Evolutionary conservation across 1,139 yeast species (phyloP).

Genomic region (Ogataea hybrid): DNA sequence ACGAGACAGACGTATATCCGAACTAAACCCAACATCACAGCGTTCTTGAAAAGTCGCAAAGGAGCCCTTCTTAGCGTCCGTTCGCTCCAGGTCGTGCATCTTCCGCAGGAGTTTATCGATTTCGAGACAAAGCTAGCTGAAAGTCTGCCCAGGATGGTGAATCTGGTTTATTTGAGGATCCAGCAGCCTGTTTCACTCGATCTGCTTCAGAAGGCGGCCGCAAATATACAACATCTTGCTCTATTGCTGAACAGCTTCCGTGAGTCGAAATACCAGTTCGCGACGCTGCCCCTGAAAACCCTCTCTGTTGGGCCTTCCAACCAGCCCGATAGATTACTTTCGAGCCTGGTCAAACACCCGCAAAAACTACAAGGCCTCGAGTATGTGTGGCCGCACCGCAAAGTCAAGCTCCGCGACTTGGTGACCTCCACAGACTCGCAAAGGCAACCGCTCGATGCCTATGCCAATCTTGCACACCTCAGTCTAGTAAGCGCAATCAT

Average conservation of each 20-base stretch:
- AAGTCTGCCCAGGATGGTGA: slow-evolving; percentile 7
- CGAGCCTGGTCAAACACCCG: not conserved
- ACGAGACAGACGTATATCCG: slow-evolving; percentile 19
- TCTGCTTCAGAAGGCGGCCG: slow-evolving; percentile 8
- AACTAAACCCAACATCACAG: slow-evolving; percentile 20
- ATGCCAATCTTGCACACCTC: slow-evolving; percentile 9
- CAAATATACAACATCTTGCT: slow-evolving; percentile 7
- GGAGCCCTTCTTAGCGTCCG: slow-evolving; percentile 9
- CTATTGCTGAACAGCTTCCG: slow-evolving; percentile 10
- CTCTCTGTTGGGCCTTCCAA: slow-evolving; percentile 4
- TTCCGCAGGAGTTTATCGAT: slow-evolving; percentile 29
- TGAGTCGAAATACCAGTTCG: not conserved
- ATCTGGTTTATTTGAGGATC: slow-evolving; percentile 11
- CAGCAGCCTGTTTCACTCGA: slow-evolving; percentile 16
- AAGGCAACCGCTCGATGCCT: slow-evolving; percentile 8
- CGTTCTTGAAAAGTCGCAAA: slow-evolving; percentile 10
- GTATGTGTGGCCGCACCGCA: slow-evolving; percentile 11
- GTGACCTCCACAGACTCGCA: slow-evolving; percentile 4
- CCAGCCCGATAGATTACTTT: not conserved
- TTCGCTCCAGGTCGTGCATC: slow-evolving; percentile 16
- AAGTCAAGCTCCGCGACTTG: slow-evolving; percentile 16
- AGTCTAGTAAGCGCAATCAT: slow-evolving; percentile 12
- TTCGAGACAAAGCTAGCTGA: slow-evolving; percentile 18
- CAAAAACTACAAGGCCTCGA: slow-evolving; percentile 4
- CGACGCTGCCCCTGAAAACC: not conserved